Conservation (phyloP, 805 yeast genomes). For the Pichia membranifaciens region DNA sequence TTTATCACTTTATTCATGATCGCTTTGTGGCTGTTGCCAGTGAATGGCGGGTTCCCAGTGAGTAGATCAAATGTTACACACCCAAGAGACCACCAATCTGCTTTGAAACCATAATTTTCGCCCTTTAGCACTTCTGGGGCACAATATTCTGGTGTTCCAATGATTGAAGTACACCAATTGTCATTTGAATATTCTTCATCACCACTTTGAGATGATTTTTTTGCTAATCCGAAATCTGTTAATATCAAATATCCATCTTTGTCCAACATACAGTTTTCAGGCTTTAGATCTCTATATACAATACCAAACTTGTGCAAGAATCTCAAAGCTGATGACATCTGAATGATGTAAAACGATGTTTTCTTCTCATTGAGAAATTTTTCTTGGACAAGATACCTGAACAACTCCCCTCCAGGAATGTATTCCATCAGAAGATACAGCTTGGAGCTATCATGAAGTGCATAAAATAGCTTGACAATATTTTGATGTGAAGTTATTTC, state of each 20-base stretch:
- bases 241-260: constrained; percentile 68
- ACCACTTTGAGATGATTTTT: constrained; percentile 31
- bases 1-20: constrained; percentile 66
- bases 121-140: constrained; percentile 85
- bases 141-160: constrained; percentile 79
- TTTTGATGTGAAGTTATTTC: constrained; percentile 67
- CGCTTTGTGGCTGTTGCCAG: constrained; percentile 68
- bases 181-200: constrained; percentile 28
- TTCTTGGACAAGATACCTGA: constrained; percentile 46
- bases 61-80: constrained; percentile 73
- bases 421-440: constrained; percentile 72
- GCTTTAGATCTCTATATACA: constrained; percentile 82
- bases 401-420: constrained; percentile 88
- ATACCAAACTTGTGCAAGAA: constrained; percentile 75
- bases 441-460: constrained; percentile 71
- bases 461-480: constrained; percentile 76
- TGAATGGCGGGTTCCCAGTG: constrained; percentile 81
- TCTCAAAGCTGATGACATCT: constrained; percentile 67
- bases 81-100: constrained; percentile 90
- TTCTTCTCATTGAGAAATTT: constrained; percentile 48
- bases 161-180: constrained; percentile 48
- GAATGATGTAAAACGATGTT: constrained; percentile 72
- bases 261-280: constrained; percentile 80
- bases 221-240: constrained; percentile 80
- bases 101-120: constrained; percentile 64